Evolutionary conservation across 345 rosid species (phyloP).

Genomic region (Fremontodendron californicum): DNA sequence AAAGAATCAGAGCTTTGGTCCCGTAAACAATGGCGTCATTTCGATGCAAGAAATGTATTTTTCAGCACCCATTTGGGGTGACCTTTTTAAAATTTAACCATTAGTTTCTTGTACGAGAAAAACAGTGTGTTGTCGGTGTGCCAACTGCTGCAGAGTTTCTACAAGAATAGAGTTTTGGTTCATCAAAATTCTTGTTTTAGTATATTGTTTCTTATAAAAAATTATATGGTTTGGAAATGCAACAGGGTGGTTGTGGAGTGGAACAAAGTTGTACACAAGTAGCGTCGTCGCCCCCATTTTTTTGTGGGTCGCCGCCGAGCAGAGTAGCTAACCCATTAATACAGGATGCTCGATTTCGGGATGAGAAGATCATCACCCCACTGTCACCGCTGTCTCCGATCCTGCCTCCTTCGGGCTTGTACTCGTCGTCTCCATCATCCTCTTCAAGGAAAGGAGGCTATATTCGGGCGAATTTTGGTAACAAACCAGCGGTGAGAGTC

Average conservation of each 20-base stretch:
- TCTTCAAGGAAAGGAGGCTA: conserved; percentile 64
- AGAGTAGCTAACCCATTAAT: conserved; percentile 98
- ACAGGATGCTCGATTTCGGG: conserved; percentile 72
- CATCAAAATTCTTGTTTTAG: not conserved
- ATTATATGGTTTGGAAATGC: not conserved
- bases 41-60: no score
- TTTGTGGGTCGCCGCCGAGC: conserved; percentile 88
- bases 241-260: conserved; percentile 56
- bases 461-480: conserved; percentile 67
- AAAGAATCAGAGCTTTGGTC: not conserved
- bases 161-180: not conserved
- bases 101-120: not conserved
- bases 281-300: conserved; percentile 8
- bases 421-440: conserved; percentile 43
- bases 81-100: not conserved
- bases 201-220: not conserved
- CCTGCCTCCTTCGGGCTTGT: conserved; percentile 24
- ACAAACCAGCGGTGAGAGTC: conserved; percentile 75
- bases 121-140: not conserved
- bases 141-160: not conserved
- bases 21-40: not conserved
- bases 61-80: not conserved
- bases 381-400: conserved; percentile 32
- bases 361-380: conserved; percentile 43
- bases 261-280: conserved; percentile 50